Evolutionary conservation across 345 rosid species (phyloP), one percentile per base, ranked within the genome.

Genomic region (Cardamine occulta): DNA sequence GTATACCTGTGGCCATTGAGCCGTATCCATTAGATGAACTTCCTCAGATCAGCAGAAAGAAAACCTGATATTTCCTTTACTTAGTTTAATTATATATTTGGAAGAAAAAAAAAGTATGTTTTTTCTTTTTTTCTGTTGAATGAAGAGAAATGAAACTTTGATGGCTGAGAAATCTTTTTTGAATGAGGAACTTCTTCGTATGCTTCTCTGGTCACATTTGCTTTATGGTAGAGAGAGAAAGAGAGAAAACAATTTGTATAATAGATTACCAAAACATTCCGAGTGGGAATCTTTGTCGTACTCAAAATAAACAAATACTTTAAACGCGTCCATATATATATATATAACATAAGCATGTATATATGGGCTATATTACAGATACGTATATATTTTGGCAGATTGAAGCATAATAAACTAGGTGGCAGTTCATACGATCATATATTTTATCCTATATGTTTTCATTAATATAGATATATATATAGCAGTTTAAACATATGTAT

Each of bases 1-100:
- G 51, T 74, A 23, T 80, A 93, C 98, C 98, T 91, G 97, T 84
- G 97, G 93, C 97, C 97, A 93, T 72, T 86, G 91, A 84, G 90
- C 94, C 68, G 91, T 93, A 84, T 91, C 97, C 98, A 93, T 93
- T 93, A 90, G 85, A 75, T 84, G 78, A 84, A 74, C 64, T 57
- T 82, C 76, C 69, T 73, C 65, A 67, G 74, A 72, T 55, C 75
- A 57, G 65, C 63, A 65, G 53, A 76, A 73, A 75, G 54, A 78
- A 63, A 76, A 63, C 31, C 40, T 78, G 68, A 65, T 63, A 34
- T 15, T 59, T 65, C 31, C 18, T 59, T 65, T 56, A 19, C 54
- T 64, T 56, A 5, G 12, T 60, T 61, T 34, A 34, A 12, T 45
- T 60, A 4, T 52, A 14, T 55, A 67, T 31, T 52, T 59, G 70